phyloP scores from a whole-genome alignment of 2,329 filamentous ascomycete species.

The Cladosporium halotolerans region DNA sequence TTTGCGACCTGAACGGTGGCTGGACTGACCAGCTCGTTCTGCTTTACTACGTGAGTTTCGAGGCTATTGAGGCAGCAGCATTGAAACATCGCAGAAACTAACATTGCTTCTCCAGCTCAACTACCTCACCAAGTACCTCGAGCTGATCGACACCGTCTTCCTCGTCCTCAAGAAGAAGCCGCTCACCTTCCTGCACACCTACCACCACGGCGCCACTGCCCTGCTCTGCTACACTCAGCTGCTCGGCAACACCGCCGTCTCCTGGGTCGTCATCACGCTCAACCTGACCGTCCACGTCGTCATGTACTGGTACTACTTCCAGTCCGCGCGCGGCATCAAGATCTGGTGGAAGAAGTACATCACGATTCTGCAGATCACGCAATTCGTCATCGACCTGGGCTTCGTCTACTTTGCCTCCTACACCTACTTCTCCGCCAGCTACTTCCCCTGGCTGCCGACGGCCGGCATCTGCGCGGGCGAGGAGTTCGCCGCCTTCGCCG shows the following conservation, averaged over 20 bases:
- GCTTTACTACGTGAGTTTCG: slow-evolving; percentile 80
- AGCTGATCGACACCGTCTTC: slow-evolving; percentile 92
- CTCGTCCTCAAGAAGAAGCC: slow-evolving; percentile 99
- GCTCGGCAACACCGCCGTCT: slow-evolving; percentile 81
- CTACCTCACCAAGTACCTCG: slow-evolving; percentile 96
- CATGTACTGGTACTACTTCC: slow-evolving; percentile 99
- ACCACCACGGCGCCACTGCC: slow-evolving; percentile 95
- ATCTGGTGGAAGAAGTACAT: slow-evolving; percentile 99
- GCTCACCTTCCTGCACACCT: slow-evolving; percentile 96
- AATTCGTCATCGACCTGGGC: slow-evolving; percentile 94
- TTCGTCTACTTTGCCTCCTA: slow-evolving; percentile 99
- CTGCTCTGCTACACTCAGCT: slow-evolving; percentile 28
- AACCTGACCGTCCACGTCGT: slow-evolving; percentile 94
- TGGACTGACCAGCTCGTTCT: slow-evolving; percentile 92
- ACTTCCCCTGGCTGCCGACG: slow-evolving; percentile 81
- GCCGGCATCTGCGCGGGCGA: slow-evolving; percentile 83
- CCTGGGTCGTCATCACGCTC: slow-evolving; percentile 88
- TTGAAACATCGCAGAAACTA: slow-evolving; percentile 1
- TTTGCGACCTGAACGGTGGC: slow-evolving; percentile 74
- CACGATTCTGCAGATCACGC: slow-evolving; percentile 91
- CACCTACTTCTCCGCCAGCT: slow-evolving; percentile 92
- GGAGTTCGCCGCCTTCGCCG: slow-evolving; percentile 90
- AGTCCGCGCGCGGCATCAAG: slow-evolving; percentile 86
- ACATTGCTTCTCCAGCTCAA: slow-evolving; percentile 61
- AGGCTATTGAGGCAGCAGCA: not conserved